Conservation (phyloP, 805 yeast species). For the Maudiozyma bulderi region DNA sequence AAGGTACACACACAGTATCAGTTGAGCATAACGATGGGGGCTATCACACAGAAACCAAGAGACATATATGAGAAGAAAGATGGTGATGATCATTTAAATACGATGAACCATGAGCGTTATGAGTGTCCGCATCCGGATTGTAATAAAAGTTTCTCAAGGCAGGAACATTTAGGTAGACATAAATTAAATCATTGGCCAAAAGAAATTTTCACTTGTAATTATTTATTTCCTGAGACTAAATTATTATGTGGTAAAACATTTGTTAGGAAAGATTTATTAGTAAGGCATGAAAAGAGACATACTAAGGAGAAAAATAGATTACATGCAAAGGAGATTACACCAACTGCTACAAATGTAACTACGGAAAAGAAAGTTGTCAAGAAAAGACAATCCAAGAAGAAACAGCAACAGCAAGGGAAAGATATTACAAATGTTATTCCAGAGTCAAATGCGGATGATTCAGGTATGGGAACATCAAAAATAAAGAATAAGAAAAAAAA, state of each 20-base stretch:
- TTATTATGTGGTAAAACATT: slow-evolving; percentile 47
- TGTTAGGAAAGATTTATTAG: slow-evolving; percentile 48
- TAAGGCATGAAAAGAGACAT: slow-evolving; percentile 38
- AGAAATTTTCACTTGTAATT: slow-evolving; percentile 40
- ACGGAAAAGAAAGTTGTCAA: not conserved
- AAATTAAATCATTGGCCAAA: slow-evolving; percentile 49
- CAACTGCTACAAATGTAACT: not conserved
- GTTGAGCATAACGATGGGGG: too few relatives aligned
- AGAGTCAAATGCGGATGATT: not conserved
- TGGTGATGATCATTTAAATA: not conserved
- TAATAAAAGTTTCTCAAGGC: slow-evolving; percentile 44
- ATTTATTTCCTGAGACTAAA: slow-evolving; percentile 17
- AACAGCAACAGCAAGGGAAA: not conserved
- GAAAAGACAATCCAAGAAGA: not conserved
- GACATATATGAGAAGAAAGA: not conserved
- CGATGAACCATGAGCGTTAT: slow-evolving; percentile 14
- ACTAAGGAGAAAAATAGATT: slow-evolving; percentile 10
- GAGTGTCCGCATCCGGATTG: slow-evolving; percentile 43
- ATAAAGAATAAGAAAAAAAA: not conserved
- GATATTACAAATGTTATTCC: not conserved
- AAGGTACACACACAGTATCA: too few relatives aligned
- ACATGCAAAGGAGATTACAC: not conserved
- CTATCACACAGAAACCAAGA: too few relatives aligned
- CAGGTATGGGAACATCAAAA: not conserved
- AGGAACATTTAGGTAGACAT: slow-evolving; percentile 56